Conservation (phyloP, 352 stramenopile genomes). For the Phytophthora aleatoria region DNA sequence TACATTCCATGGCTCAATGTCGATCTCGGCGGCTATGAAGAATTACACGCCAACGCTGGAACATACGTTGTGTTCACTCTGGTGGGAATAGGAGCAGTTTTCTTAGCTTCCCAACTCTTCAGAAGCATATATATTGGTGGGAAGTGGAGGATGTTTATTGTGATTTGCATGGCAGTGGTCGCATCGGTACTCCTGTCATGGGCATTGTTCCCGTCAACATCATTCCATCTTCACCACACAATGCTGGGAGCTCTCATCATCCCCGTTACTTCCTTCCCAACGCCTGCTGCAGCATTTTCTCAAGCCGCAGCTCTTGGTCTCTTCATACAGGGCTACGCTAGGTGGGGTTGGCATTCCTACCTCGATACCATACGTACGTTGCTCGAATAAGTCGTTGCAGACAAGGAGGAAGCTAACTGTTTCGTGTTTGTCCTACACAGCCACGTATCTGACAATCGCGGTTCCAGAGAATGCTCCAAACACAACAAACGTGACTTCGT, state of each 20-base stretch:
- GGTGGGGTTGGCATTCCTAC: constrained; percentile 77
- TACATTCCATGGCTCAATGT: constrained; percentile 81
- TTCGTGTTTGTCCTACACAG: constrained; percentile 25
- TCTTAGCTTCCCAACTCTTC: constrained; percentile 43
- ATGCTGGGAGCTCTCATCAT: constrained; percentile 70
- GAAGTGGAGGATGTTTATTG: constrained; percentile 41
- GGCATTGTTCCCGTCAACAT: constrained; percentile 57
- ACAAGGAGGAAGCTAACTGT: background rate
- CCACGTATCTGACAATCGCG: constrained; percentile 68
- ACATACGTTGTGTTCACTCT: constrained; percentile 69
- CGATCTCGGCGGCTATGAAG: constrained; percentile 67
- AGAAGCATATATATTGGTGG: constrained; percentile 49
- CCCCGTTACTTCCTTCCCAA: constrained; percentile 74
- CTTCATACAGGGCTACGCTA: constrained; percentile 78
- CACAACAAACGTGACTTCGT: constrained; percentile 49
- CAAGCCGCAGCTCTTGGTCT: constrained; percentile 59
- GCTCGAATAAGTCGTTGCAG: background rate
- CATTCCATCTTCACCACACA: constrained; percentile 78
- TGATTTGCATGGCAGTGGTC: constrained; percentile 44
- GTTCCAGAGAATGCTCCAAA: constrained; percentile 34
- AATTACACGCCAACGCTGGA: constrained; percentile 43
- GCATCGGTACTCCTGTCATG: constrained; percentile 45
- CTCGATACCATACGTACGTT: constrained; percentile 66
- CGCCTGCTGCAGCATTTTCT: constrained; percentile 49
- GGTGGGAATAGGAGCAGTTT: constrained; percentile 34